Conservation (phyloP, 176 grass and related monocot genomes). For the Pontederia paniculata region DNA sequence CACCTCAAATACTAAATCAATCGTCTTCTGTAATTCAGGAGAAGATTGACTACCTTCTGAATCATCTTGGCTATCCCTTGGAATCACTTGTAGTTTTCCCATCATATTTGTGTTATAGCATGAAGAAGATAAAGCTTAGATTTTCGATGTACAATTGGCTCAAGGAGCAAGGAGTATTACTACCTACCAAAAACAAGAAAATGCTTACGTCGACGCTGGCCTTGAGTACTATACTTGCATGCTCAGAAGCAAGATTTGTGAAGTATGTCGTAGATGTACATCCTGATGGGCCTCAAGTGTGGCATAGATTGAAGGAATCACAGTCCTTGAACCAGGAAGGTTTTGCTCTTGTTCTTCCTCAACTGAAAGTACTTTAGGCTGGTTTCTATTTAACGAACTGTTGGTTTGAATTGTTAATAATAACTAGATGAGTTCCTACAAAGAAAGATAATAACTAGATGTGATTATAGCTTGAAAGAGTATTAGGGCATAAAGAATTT, state of each 20-base stretch:
- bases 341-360: too few species aligned
- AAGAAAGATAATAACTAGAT: too few species aligned
- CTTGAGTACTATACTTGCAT: slow-evolving; percentile 39
- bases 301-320: slow-evolving; percentile 39
- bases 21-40: slow-evolving; percentile 21
- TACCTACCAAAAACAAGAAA: slow-evolving; percentile 9
- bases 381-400: too few species aligned
- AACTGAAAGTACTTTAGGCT: too few species aligned
- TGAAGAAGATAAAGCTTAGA: slow-evolving; percentile 45
- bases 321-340: not conserved
- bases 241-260: slow-evolving; percentile 33
- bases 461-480: too few species aligned
- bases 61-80: slow-evolving; percentile 27
- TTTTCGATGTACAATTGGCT: slow-evolving; percentile 41
- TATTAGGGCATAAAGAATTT: too few species aligned
- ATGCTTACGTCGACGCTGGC: slow-evolving; percentile 17
- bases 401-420: too few species aligned
- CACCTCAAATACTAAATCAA: slow-evolving; percentile 35
- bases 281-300: slow-evolving; percentile 31
- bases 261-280: slow-evolving; percentile 39
- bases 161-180: slow-evolving; percentile 21
- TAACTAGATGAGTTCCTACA: too few species aligned
- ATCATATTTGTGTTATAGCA: slow-evolving; percentile 27
- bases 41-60: slow-evolving; percentile 48
- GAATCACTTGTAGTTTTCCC: slow-evolving; percentile 34